Evolutionary conservation across 2,329 filamentous ascomycete genomes (phyloP).

Genomic region (Colletotrichum karsti): DNA sequence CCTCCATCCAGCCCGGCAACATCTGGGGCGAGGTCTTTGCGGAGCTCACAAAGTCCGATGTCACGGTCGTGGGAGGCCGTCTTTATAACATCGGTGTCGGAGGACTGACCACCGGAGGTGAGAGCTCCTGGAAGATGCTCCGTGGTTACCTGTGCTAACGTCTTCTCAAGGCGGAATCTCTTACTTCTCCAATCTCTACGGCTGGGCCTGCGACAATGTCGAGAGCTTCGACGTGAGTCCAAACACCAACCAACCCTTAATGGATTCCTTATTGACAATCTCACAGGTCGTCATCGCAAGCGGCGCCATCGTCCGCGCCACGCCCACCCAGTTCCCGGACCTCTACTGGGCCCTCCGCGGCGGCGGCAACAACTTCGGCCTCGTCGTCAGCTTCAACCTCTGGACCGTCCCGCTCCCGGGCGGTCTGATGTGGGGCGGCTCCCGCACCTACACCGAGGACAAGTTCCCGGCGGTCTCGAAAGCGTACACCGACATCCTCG

Average conservation of each 20-base stretch:
- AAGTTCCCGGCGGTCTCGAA: slow-evolving; percentile 38
- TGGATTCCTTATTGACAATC: too few relatives aligned
- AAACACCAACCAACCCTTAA: not conserved
- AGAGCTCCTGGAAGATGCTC: slow-evolving; percentile 35
- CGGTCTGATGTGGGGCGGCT: slow-evolving; percentile 47
- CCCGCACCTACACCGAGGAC: slow-evolving; percentile 39
- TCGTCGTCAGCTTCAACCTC: slow-evolving; percentile 60
- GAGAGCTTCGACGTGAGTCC: slow-evolving; percentile 18
- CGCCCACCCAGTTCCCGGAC: slow-evolving; percentile 51
- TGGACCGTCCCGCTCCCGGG: slow-evolving; percentile 42
- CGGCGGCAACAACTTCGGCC: slow-evolving; percentile 64
- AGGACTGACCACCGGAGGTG: slow-evolving; percentile 46
- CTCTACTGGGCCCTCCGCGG: slow-evolving; percentile 67
- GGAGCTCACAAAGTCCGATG: slow-evolving; percentile 38
- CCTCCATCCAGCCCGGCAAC: slow-evolving; percentile 47
- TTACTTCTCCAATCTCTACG: slow-evolving; percentile 40
- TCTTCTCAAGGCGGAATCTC: slow-evolving; percentile 33
- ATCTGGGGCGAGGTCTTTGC: slow-evolving; percentile 48
- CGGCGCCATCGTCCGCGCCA: slow-evolving; percentile 52
- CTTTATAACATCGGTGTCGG: slow-evolving; percentile 49
- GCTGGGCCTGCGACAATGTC: slow-evolving; percentile 55
- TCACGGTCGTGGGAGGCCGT: slow-evolving; percentile 49
- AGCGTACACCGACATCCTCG: slow-evolving; percentile 40
- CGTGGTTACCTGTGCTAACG: slow-evolving; percentile 23
- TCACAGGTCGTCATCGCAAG: slow-evolving; percentile 50